Evolutionary conservation across 352 stramenopile genomes (phyloP).

Genomic region (Globisporangium spinosum): DNA sequence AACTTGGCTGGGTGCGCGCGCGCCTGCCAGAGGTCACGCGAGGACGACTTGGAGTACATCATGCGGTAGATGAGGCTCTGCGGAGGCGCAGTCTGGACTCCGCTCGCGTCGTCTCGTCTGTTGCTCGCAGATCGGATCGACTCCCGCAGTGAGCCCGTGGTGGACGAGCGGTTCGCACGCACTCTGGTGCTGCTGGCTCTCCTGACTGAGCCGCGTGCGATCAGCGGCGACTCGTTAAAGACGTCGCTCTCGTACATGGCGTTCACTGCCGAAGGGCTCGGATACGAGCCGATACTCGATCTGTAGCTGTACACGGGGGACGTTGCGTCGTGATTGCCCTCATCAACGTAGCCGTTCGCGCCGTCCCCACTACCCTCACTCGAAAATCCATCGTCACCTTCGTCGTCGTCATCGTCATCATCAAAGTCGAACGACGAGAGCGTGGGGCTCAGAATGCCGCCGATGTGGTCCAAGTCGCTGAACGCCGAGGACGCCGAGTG

Average conservation of each 20-base stretch:
- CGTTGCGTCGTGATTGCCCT: background rate
- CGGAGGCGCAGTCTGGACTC: conserved; percentile 30
- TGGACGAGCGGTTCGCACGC: conserved; percentile 51
- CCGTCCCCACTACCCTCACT: conserved; percentile 4
- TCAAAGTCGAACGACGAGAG: conserved; percentile 87
- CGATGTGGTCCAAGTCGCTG: conserved; percentile 53
- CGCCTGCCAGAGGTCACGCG: conserved; percentile 55
- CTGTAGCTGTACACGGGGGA: conserved; percentile 4
- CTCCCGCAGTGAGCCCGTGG: conserved; percentile 34
- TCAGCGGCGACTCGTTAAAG: conserved; percentile 6
- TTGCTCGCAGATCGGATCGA: background rate
- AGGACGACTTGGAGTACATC: conserved; percentile 65
- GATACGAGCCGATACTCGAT: conserved; percentile 10
- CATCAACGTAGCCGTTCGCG: background rate
- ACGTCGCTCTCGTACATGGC: background rate
- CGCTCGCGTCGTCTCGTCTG: background rate
- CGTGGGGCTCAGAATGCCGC: conserved; percentile 70
- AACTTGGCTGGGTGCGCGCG: conserved; percentile 43
- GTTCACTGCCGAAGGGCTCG: background rate
- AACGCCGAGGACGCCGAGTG: conserved; percentile 39
- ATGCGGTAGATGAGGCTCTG: conserved; percentile 75
- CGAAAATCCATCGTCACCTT: conserved; percentile 12
- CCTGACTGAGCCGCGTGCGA: conserved; percentile 32
- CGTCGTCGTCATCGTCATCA: conserved; percentile 31
- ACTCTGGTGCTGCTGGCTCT: conserved; percentile 24